Percentiles rank a stretch among this genome's conserved stretches.
phyloP scores from a whole-genome alignment of 306 rosid genomes.

The Begonia loranthoides region DNA sequence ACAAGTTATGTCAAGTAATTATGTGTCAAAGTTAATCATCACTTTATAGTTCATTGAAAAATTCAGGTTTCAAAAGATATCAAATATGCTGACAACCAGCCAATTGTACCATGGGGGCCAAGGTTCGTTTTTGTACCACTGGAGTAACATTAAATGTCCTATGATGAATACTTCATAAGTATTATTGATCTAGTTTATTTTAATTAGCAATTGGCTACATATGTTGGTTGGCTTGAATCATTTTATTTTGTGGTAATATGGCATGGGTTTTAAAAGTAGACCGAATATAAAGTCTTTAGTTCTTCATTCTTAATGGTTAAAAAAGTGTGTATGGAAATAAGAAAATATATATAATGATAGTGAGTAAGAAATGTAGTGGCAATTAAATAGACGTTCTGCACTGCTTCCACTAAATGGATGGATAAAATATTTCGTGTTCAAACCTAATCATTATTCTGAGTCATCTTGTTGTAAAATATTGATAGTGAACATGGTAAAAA shows the following conservation, averaged over 20 bases:
- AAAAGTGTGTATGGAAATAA: too few relatives aligned
- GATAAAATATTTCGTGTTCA: too few relatives aligned
- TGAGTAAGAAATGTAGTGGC: too few relatives aligned
- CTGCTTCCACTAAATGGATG: too few relatives aligned
- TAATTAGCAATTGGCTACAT: too few relatives aligned
- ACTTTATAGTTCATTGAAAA: not conserved
- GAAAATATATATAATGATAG: too few relatives aligned
- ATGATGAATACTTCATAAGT: too few relatives aligned
- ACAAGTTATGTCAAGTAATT: conserved; percentile 9
- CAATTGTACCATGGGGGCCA: conserved; percentile 97
- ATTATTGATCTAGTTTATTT: too few relatives aligned
- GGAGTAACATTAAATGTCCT: conserved; percentile 6
- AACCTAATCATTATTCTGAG: too few relatives aligned
- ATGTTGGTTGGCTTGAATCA: not conserved
- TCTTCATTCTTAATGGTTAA: not conserved
- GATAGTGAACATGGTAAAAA: too few relatives aligned
- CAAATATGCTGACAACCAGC: conserved; percentile 94
- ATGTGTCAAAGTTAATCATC: not conserved
- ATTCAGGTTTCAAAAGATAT: conserved; percentile 92
- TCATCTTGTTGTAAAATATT: too few relatives aligned
- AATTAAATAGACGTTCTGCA: too few relatives aligned
- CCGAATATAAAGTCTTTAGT: not conserved
- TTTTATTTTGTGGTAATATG: not conserved
- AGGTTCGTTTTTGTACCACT: conserved; percentile 39
- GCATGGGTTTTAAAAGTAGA: not conserved